Evolutionary conservation across 495 filamentous ascomycete genomes (phyloP), one percentile per base, ranked within the genome.

Genomic region (Aspergillus biplanus): DNA sequence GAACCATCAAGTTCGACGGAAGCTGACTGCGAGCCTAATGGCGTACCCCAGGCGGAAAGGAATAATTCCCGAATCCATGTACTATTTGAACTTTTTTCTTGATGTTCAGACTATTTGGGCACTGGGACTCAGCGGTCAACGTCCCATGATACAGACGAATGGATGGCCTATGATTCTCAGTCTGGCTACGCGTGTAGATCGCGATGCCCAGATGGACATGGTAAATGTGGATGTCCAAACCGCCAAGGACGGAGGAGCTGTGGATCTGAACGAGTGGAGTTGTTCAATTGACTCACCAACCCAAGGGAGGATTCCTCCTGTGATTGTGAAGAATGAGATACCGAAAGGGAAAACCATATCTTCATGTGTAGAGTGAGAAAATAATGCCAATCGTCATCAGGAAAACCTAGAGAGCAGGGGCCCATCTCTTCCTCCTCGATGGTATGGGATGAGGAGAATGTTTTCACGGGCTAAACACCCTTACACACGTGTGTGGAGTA

Each of bases 231-330:
- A 15, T 49, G 56, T 34, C 21, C 21, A 31, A 16, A 59, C 35
- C 50, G 56, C 56, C 56, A 48, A 59, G 35, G 16, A 59, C 27
- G 56, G 56, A 35, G 56, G 16, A 50, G 35, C 31, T 59, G 56
- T 59, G 56, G 56, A 59, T 15, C 56, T 50, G 16, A 50, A 21
- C 11, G 13, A 50, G 47, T 50, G 47, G 15, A 44, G 39, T 12
- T 11, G 11, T 44, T 5, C n/a, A 6, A 12, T 44, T 44, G 11
- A 12, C 21, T 50, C 39, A 15, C 39, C 39, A 44, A 7, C 11
- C 39, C 39, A 2, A 39, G 37, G 39, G 39, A 11, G 49, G 49
- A 52, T 27, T 52, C 49, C 7, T 31, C 11, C 32, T 21, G 16
- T 13, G 32, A 15, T 52, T 7, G 49, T 52, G 32, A 13, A 52